phyloP scores from a whole-genome alignment of 768 basidiomycete species.

The Macrolepiota dolichaula region DNA sequence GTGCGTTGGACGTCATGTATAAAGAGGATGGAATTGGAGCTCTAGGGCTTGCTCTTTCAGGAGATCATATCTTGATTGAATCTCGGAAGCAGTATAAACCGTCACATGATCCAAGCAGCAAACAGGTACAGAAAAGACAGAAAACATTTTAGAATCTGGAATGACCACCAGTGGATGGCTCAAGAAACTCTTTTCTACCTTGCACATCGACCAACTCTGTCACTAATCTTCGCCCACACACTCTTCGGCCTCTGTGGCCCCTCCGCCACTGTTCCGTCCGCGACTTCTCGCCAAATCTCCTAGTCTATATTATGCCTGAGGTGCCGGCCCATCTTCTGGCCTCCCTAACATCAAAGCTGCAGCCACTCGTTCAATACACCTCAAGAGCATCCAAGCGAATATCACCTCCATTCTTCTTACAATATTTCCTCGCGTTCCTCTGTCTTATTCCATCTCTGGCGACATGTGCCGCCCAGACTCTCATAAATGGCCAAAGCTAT shows the following conservation, averaged over 20 bases:
- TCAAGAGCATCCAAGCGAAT: background rate
- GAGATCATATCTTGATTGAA: background rate
- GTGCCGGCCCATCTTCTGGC: conserved; percentile 4
- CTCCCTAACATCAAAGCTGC: background rate
- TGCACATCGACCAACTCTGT: background rate
- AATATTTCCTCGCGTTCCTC: conserved; percentile 5
- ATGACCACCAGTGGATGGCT: background rate
- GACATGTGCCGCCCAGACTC: conserved; percentile 18
- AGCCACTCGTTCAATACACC: background rate
- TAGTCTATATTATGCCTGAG: background rate
- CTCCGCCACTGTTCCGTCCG: background rate
- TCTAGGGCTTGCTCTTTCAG: background rate
- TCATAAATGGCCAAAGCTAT: conserved; percentile 28
- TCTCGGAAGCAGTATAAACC: background rate
- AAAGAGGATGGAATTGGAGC: background rate
- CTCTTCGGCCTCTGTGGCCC: background rate
- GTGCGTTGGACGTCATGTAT: background rate
- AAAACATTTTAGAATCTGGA: background rate
- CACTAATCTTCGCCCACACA: no score
- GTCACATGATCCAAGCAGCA: conserved; percentile 1
- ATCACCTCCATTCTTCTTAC: background rate
- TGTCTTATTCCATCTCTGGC: conserved; percentile 8
- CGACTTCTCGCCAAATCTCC: no score
- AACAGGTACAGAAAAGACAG: background rate
- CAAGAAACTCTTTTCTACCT: background rate